These are phyloP conservation scores for Eimeria necatrix DNA, from an alignment of 169 alveolate genomes.

Conservation along the genomic window DNA sequence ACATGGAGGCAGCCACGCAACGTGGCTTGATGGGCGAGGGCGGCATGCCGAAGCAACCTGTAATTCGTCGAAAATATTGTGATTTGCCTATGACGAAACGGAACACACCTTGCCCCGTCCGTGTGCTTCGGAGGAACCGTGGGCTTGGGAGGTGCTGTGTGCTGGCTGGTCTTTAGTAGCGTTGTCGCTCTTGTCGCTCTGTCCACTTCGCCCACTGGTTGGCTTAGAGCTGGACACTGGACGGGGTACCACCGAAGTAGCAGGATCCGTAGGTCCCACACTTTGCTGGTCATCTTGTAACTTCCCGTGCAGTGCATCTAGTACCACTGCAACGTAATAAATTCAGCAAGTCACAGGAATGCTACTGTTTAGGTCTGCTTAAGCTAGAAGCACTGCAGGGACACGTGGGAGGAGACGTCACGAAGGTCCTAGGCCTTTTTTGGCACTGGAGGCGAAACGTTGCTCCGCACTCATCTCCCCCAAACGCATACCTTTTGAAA, in stretches of 20 bases:
- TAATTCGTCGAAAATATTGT: too few species aligned
- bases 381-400: neutral
- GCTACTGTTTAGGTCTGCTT: too few species aligned
- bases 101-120: constrained; percentile 41
- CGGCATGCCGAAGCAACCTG: too few species aligned
- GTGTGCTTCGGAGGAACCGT: neutral
- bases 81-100: too few species aligned
- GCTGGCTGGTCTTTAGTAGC: neutral
- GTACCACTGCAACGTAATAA: constrained; percentile 55
- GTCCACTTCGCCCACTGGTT: neutral
- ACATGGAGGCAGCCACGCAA: too few species aligned
- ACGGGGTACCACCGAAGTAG: neutral
- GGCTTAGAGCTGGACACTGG: neutral
- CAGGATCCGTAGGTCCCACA: neutral
- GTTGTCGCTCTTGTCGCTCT: constrained; percentile 29
- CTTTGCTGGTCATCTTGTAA: constrained; percentile 28
- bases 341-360: too few species aligned
- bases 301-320: constrained; percentile 75
- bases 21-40: too few species aligned
- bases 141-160: neutral
- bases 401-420: too few species aligned
- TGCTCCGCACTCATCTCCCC: too few species aligned
- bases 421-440: too few species aligned
- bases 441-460: too few species aligned
- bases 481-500: constrained; percentile 33